Conservation (phyloP, 768 basidiomycete genomes). For the Pleurotus platypus region DNA sequence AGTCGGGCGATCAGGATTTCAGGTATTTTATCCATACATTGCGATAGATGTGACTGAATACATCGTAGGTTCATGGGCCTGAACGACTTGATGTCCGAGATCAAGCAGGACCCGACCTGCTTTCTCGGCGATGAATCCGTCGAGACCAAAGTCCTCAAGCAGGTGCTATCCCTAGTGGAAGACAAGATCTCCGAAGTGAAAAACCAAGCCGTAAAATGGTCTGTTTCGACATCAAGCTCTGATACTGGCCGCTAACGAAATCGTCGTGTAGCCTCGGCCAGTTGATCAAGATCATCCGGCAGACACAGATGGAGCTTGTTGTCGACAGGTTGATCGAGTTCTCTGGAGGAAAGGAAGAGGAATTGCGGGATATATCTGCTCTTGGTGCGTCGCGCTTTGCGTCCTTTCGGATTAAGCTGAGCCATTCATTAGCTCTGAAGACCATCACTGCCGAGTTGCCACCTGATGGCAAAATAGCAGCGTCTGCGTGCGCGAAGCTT, state of each 20-base stretch:
- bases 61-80: constrained; percentile 93
- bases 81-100: constrained; percentile 89
- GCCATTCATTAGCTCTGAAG: constrained; percentile 67
- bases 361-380: constrained; percentile 89
- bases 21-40: constrained; percentile 40
- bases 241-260: constrained; percentile 7
- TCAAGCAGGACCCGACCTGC: constrained; percentile 69
- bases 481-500: constrained; percentile 77
- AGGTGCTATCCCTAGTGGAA: constrained; percentile 83
- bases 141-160: constrained; percentile 80
- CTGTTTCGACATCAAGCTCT: constrained; percentile 17
- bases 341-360: constrained; percentile 85
- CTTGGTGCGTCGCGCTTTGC: constrained; percentile 56
- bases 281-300: constrained; percentile 85
- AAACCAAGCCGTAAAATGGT: constrained; percentile 97
- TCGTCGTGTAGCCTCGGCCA: constrained; percentile 65
- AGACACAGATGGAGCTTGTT: constrained; percentile 78
- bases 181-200: constrained; percentile 99
- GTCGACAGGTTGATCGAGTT: constrained; percentile 88
- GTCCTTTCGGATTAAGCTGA: neutral
- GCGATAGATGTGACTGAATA: constrained; percentile 13
- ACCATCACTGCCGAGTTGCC: constrained; percentile 92
- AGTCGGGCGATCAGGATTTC: constrained; percentile 88
- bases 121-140: constrained; percentile 83
- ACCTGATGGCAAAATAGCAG: constrained; percentile 74